A percentile compares a stretch with the other conserved stretches of the same genome.
phyloP scores from a whole-genome alignment of 345 rosid species.

The Syzygium oleosum region DNA sequence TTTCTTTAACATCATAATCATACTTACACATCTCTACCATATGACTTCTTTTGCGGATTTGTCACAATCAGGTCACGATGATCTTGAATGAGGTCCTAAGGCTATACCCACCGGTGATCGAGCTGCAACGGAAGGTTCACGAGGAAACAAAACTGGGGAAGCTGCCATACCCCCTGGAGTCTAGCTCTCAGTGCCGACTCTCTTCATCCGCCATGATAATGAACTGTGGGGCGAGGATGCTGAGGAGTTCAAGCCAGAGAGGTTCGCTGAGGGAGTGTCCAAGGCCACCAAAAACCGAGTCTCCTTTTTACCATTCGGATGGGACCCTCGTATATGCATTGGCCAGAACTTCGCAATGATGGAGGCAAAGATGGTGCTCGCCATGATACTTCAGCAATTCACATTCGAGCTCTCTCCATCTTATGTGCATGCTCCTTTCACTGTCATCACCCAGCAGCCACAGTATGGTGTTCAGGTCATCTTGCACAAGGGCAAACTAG shows the following conservation, averaged over 20 bases:
- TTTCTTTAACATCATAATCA: background rate
- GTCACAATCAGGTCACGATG: conserved; percentile 3
- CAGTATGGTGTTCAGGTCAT: conserved; percentile 1
- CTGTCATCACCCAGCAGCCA: background rate
- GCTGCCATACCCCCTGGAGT: background rate
- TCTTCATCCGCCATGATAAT: conserved; percentile 3
- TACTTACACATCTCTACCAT: background rate
- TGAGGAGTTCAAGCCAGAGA: conserved; percentile 7
- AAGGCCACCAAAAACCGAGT: background rate
- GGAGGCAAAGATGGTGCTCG: conserved; percentile 2
- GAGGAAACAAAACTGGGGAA: background rate
- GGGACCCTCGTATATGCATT: conserved; percentile 6
- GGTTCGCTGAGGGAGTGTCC: conserved; percentile 6
- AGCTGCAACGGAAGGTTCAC: background rate
- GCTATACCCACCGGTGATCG: background rate
- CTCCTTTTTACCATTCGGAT: conserved; percentile 3
- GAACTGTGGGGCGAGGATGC: conserved; percentile 7
- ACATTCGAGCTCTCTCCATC: conserved; percentile 1
- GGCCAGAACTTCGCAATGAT: conserved; percentile 7
- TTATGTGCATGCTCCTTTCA: background rate
- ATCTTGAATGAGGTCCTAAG: conserved; percentile 9
- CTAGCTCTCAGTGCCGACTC: background rate
- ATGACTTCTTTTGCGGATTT: background rate
- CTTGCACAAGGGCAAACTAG: background rate
- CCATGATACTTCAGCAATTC: conserved; percentile 6